Evolutionary conservation across 495 filamentous ascomycete species (phyloP).

Genomic region (Penicillium antarcticum): DNA sequence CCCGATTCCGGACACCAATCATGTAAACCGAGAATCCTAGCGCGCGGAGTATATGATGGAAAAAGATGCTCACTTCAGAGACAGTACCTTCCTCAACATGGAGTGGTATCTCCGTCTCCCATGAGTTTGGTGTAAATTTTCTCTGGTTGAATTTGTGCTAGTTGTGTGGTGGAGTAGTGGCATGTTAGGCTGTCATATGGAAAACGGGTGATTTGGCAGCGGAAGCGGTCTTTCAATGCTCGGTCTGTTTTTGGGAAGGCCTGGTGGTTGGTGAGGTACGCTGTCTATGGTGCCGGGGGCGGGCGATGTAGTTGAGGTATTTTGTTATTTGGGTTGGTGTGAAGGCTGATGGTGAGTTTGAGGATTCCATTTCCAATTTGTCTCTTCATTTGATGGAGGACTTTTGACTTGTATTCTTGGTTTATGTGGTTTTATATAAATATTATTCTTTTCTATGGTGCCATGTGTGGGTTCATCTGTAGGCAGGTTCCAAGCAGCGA

Average conservation of each 20-base stretch:
- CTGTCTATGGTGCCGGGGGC: slow-evolving; percentile 18
- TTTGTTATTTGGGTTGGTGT: slow-evolving; percentile 17
- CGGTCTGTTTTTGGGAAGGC: slow-evolving; percentile 25
- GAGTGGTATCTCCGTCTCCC: slow-evolving; percentile 10
- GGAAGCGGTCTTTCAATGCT: slow-evolving; percentile 20
- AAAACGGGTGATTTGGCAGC: slow-evolving; percentile 53
- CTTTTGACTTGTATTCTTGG: too few species aligned
- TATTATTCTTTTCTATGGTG: too few species aligned
- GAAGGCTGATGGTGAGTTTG: slow-evolving; percentile 9
- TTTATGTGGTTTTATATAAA: too few species aligned
- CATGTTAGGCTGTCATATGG: slow-evolving; percentile 69
- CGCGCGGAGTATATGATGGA: slow-evolving; percentile 58
- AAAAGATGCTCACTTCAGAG: slow-evolving; percentile 72
- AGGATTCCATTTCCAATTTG: slow-evolving; percentile 3
- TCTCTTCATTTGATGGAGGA: background rate
- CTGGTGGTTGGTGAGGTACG: slow-evolving; percentile 12
- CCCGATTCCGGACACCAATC: slow-evolving; percentile 43
- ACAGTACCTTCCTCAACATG: slow-evolving; percentile 70
- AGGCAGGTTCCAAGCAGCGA: too few species aligned
- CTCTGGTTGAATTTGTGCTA: slow-evolving; percentile 52
- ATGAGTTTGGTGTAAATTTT: slow-evolving; percentile 66
- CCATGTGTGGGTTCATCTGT: too few species aligned
- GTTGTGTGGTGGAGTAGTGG: slow-evolving; percentile 52
- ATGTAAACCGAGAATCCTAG: slow-evolving; percentile 59
- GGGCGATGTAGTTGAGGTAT: slow-evolving; percentile 20